A percentile compares a stretch with the other conserved stretches of the same genome.
Conservation (phyloP, 2,329 filamentous ascomycete genomes). For the Cadophora gregata region DNA sequence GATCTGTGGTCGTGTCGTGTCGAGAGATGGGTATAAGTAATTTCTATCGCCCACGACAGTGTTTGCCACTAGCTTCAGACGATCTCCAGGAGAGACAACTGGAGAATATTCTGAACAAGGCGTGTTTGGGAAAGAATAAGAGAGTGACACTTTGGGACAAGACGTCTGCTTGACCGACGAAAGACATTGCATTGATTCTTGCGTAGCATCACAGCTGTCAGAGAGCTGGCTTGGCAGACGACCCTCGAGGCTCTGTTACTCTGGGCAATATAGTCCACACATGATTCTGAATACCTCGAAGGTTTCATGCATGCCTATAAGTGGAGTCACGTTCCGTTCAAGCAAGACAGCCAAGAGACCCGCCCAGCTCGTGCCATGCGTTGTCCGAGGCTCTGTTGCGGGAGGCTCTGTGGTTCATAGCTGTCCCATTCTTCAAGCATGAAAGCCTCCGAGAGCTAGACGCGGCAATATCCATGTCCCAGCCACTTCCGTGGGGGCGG, state of each 20-base stretch:
- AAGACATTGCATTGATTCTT: constrained; percentile 8
- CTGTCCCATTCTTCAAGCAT: constrained; percentile 7
- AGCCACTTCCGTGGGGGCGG: neutral
- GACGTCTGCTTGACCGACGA: neutral
- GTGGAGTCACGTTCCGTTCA: neutral
- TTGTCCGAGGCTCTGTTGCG: neutral
- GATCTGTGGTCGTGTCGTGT: neutral
- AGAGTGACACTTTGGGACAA: neutral
- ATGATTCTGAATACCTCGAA: neutral
- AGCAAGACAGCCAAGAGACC: neutral
- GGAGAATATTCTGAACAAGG: neutral
- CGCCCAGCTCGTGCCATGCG: neutral
- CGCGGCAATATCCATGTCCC: neutral
- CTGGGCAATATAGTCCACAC: constrained; percentile 7
- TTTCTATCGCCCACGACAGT: neutral
- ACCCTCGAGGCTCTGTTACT: neutral
- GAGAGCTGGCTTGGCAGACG: constrained; percentile 5
- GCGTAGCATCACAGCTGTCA: constrained; percentile 11
- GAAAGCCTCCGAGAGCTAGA: neutral
- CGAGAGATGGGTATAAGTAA: constrained; percentile 13
- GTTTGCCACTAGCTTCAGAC: neutral
- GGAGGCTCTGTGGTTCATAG: neutral
- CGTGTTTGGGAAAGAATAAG: constrained; percentile 15
- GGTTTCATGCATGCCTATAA: neutral
- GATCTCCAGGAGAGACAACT: constrained; percentile 12